Evolutionary conservation across 352 stramenopile genomes (phyloP), one percentile per base, ranked within the genome.

Genomic region (Phytophthora rubi): DNA sequence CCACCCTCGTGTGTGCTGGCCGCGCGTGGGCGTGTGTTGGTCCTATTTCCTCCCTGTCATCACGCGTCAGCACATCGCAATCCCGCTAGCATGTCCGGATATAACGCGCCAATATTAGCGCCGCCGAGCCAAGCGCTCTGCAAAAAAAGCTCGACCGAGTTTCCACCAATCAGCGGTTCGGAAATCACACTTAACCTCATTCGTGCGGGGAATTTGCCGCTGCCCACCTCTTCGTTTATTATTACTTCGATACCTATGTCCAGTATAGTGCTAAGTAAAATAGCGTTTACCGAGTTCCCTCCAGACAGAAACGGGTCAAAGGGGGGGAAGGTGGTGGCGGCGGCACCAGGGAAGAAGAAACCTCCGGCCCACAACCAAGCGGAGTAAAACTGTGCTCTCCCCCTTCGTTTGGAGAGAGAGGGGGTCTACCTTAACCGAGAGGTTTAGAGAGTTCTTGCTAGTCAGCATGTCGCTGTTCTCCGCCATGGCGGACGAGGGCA

Each of bases 381-480:
- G 44, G 58, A 76, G 69, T 23, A n/a, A 63, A 33, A 65, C 42
- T 62, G 52, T 63, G 53, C 44, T 6, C 23, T 21, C 15, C 51
- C 51, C 47, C 58, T 47, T 33, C 49, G 15, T 32, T 42, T 26
- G 28, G 18, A 57, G 33, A 42, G 30, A 39, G 35, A 49, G 39
- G 39, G 64, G 33, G 30, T 33, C 51, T 26, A 33, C 18, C 21
- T 53, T 30, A 54, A 54, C 18, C 21, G 21, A 54, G 21, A 21
- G 48, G 56, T 2, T 64, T 48, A 62, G 28, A 57, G 53, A 59
- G 21, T 48, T 21, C 42, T 53, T 12, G 53, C 28, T 33, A 42
- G 6, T 35, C 32, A 66, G 15, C 42, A 95, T 95, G 88, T 95
- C 88, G 60, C 81, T 96, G 60, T 96, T 94, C 72, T 89, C 86